These are phyloP conservation scores for Stylosanthes scabra DNA, from an alignment of 331 rosid genomes.

Conservation along the genomic window DNA sequence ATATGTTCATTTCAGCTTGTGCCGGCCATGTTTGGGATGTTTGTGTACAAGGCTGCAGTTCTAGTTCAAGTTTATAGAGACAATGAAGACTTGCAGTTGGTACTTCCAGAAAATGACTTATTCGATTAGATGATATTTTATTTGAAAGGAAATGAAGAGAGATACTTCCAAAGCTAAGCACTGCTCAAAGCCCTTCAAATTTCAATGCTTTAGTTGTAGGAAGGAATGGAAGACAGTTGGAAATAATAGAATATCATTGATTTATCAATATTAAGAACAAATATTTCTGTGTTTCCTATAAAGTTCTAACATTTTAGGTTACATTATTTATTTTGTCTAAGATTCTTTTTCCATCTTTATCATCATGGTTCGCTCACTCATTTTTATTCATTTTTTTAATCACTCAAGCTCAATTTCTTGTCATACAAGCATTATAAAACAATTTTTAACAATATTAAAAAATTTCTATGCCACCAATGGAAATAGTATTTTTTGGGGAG, in stretches of 20 bases:
- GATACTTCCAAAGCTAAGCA: neutral
- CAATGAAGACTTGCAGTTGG: conserved; percentile 69
- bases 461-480: neutral
- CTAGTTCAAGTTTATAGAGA: conserved; percentile 94
- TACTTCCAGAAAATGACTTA: conserved; percentile 66
- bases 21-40: conserved; percentile 96
- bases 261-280: too few relatives aligned
- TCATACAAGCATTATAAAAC: too few relatives aligned
- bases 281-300: too few relatives aligned
- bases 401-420: too few relatives aligned
- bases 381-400: too few relatives aligned
- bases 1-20: conserved; percentile 60
- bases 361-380: too few relatives aligned
- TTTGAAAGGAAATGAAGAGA: neutral
- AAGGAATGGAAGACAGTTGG: too few relatives aligned
- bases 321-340: too few relatives aligned
- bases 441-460: neutral
- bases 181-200: neutral
- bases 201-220: too few relatives aligned
- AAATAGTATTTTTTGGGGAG: neutral
- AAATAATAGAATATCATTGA: too few relatives aligned
- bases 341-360: too few relatives aligned
- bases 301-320: too few relatives aligned
- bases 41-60: conserved; percentile 89
- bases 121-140: neutral